Conservation (phyloP, 2,329 filamentous ascomycete genomes). For the Dactylellina haptotyla region DNA sequence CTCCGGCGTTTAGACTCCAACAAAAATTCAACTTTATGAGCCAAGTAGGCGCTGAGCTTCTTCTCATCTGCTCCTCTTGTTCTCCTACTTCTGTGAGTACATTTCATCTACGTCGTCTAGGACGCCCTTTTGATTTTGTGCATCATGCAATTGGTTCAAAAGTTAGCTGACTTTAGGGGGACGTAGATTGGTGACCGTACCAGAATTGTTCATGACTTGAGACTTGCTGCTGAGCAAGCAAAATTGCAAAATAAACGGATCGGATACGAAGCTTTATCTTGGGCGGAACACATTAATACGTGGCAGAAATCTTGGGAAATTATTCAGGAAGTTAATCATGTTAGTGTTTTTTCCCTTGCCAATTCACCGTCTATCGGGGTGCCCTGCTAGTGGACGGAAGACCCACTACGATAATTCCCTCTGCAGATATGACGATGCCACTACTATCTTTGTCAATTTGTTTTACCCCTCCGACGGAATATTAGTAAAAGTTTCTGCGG, state of each 20-base stretch:
- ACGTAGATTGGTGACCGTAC: constrained; percentile 53
- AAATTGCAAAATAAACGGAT: constrained; percentile 55
- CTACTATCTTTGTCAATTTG: constrained; percentile 10
- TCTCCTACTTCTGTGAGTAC: constrained; percentile 54
- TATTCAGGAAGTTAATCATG: constrained; percentile 55
- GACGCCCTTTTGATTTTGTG: neutral
- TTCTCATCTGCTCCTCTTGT: constrained; percentile 55
- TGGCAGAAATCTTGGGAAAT: constrained; percentile 56
- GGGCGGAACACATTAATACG: constrained; percentile 55
- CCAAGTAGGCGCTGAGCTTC: constrained; percentile 54
- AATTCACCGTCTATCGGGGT: constrained; percentile 38
- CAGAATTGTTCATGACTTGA: constrained; percentile 55
- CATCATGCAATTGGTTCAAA: constrained; percentile 1
- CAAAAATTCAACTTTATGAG: constrained; percentile 55
- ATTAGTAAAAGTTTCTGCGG: constrained; percentile 42
- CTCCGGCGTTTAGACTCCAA: constrained; percentile 42
- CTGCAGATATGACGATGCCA: constrained; percentile 45
- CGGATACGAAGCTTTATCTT: constrained; percentile 56
- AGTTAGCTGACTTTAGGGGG: constrained; percentile 44
- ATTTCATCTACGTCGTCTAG: neutral
- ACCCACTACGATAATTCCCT: constrained; percentile 52
- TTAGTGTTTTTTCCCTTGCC: constrained; percentile 39
- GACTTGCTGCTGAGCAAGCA: constrained; percentile 55
- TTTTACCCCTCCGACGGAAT: constrained; percentile 32
- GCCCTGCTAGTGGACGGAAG: constrained; percentile 46